These are phyloP conservation scores for Solanum okadae DNA, from an alignment of 257 asterid species.

Conservation along the genomic window DNA sequence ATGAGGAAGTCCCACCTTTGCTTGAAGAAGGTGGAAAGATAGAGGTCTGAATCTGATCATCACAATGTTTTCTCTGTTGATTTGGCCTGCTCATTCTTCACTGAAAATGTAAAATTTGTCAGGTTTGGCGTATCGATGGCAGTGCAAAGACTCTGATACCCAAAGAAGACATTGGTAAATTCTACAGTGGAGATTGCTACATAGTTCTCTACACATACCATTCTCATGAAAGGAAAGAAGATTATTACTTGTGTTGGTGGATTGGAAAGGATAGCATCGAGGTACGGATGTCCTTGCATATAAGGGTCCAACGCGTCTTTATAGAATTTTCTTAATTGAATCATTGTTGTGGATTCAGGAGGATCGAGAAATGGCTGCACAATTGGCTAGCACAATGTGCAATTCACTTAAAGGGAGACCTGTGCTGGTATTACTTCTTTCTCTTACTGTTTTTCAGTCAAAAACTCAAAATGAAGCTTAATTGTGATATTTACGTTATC, in stretches of 20 bases:
- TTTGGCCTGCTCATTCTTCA: background rate
- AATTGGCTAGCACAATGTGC: constrained; percentile 57
- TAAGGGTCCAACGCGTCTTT: background rate
- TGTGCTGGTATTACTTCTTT: constrained; percentile 47
- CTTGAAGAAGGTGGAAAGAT: constrained; percentile 85
- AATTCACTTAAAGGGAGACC: constrained; percentile 91
- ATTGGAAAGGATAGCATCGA: constrained; percentile 88
- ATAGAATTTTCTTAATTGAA: background rate
- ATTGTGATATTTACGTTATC: constrained; percentile 2
- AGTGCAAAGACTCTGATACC: constrained; percentile 77
- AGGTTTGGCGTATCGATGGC: constrained; percentile 92
- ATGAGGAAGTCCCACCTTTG: constrained; percentile 89
- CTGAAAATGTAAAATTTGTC: background rate
- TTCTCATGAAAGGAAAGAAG: constrained; percentile 84
- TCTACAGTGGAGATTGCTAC: constrained; percentile 93
- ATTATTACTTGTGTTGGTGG: constrained; percentile 83
- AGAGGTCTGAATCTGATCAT: constrained; percentile 60
- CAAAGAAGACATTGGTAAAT: constrained; percentile 75
- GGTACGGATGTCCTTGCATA: constrained; percentile 31
- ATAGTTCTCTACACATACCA: constrained; percentile 82
- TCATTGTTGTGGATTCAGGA: constrained; percentile 37
- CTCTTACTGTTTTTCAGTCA: background rate
- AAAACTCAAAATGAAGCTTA: background rate
- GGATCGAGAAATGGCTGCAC: constrained; percentile 60
- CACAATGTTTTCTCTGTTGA: background rate